Percentiles rank a stretch among this genome's conserved stretches.
These are phyloP conservation scores for Ophiostoma populinum DNA, from an alignment of 2,329 filamentous ascomycete species.

Conservation along the genomic window DNA sequence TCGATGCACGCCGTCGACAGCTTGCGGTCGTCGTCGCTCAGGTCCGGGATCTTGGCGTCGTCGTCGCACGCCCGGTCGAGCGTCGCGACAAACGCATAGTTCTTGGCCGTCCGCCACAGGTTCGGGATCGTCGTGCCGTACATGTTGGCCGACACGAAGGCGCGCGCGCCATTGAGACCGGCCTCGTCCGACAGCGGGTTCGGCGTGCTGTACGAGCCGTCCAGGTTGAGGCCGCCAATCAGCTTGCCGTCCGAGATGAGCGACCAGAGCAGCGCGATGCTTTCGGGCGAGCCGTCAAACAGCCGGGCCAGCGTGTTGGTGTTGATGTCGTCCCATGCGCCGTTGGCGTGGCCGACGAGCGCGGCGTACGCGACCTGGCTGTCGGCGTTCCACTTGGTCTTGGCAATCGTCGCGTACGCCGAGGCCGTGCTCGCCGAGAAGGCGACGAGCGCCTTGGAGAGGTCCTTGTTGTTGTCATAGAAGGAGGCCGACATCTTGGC, in stretches of 20 bases:
- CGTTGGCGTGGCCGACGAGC: conserved; percentile 15
- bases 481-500: neutral
- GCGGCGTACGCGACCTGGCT: conserved; percentile 12
- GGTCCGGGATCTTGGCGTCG: too few relatives aligned
- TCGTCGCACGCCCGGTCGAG: too few relatives aligned
- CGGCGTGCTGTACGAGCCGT: neutral
- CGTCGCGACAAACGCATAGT: too few relatives aligned
- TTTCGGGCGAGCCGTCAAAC: conserved; percentile 7
- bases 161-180: conserved; percentile 8
- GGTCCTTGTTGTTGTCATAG: conserved; percentile 6
- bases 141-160: conserved; percentile 19
- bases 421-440: neutral
- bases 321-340: conserved; percentile 16
- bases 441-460: neutral
- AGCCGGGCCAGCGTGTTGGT: too few relatives aligned
- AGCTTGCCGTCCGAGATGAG: too few relatives aligned
- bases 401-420: conserved; percentile 14
- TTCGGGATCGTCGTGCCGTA: too few relatives aligned
- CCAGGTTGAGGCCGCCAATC: too few relatives aligned
- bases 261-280: neutral
- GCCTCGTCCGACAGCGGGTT: neutral
- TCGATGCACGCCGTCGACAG: too few relatives aligned
- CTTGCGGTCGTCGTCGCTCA: too few relatives aligned
- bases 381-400: conserved; percentile 18
- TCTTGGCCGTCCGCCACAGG: too few relatives aligned